phyloP scores from a whole-genome alignment of 176 grass and related monocot species.

The Aechmea fasciata region DNA sequence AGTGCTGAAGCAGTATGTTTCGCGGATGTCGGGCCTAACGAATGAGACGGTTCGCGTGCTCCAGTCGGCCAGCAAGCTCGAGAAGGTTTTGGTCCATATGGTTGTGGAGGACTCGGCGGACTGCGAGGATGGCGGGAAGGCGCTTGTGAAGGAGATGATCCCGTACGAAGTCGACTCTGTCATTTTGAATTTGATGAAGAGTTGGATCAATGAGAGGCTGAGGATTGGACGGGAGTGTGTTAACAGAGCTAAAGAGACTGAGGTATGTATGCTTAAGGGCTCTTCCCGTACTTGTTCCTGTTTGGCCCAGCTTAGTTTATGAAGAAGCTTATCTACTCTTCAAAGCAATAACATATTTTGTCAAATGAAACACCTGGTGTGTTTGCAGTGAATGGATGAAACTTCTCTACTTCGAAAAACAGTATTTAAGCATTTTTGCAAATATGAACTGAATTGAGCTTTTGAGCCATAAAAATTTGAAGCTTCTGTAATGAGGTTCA shows the following conservation, averaged over 20 bases:
- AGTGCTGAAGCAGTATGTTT: slow-evolving; percentile 7
- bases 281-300: not conserved
- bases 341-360: no score
- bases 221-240: slow-evolving; percentile 7
- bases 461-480: no score
- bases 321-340: no score
- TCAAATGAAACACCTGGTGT: no score
- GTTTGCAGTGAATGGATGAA: not conserved
- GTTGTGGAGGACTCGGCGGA: not conserved
- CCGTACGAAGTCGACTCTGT: slow-evolving; percentile 9
- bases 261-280: slow-evolving; percentile 30
- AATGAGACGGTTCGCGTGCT: slow-evolving; percentile 13
- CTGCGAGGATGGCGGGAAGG: slow-evolving; percentile 1
- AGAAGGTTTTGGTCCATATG: slow-evolving; percentile 14
- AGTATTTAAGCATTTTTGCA: no score
- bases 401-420: not conserved
- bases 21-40: not conserved
- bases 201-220: slow-evolving; percentile 13
- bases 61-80: not conserved
- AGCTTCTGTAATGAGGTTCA: no score
- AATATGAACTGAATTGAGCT: no score
- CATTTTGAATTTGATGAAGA: slow-evolving; percentile 1
- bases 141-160: slow-evolving; percentile 9
- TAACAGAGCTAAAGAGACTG: slow-evolving; percentile 15
- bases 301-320: not conserved